Conservation (phyloP, 345 rosid genomes). For the Eucalyptus grandis region DNA sequence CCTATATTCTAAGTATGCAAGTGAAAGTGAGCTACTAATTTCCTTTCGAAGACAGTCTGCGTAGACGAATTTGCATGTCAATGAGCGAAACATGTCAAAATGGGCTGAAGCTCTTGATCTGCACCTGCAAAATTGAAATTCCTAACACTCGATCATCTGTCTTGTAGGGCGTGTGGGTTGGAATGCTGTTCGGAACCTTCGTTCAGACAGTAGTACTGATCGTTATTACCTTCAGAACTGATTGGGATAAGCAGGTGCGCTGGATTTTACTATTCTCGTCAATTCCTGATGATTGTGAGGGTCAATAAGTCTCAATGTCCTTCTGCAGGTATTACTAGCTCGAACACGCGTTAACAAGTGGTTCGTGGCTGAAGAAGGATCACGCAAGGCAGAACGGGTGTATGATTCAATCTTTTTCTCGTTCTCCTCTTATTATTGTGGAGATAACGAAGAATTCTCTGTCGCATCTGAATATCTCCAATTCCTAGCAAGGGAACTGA, state of each 20-base stretch:
- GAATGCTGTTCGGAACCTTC: constrained; percentile 63
- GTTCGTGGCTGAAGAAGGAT: not conserved
- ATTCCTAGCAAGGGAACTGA: not conserved
- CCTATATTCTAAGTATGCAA: constrained; percentile 29
- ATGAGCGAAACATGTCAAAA: not conserved
- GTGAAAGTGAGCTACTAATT: constrained; percentile 35
- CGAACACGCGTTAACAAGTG: not conserved
- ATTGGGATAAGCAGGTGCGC: constrained; percentile 71
- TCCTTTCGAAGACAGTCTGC: not conserved
- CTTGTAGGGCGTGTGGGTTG: constrained; percentile 60
- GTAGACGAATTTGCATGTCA: not conserved
- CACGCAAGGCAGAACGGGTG: not conserved
- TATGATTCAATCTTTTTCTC: not conserved
- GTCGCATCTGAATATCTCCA: not conserved
- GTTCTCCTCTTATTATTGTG: not conserved
- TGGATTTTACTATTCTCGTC: not conserved
- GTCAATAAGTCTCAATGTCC: not conserved
- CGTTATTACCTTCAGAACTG: constrained; percentile 42
- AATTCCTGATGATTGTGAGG: not conserved
- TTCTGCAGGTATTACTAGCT: not conserved
- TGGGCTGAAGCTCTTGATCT: not conserved
- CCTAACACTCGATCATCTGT: not conserved
- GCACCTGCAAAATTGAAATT: not conserved
- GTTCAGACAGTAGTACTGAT: constrained; percentile 47
- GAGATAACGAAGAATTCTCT: not conserved